Percentiles rank a stretch among this genome's conserved stretches.
These are phyloP conservation scores for Arctium lappa DNA, from an alignment of 129 eudicot genomes.

Conservation along the genomic window DNA sequence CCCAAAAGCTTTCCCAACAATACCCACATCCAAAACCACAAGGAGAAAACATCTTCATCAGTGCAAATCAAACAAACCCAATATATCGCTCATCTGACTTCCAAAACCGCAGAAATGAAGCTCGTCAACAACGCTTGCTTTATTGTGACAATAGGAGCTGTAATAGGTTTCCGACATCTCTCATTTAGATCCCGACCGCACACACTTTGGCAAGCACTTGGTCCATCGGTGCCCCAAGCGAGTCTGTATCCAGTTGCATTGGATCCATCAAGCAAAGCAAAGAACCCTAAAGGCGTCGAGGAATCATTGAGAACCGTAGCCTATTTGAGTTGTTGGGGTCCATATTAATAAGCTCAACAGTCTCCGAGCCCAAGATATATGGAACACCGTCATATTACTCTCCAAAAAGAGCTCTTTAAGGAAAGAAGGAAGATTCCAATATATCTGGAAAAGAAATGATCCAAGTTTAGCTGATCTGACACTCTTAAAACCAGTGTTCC, in stretches of 20 bases:
- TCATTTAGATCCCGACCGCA: slow-evolving; percentile 17
- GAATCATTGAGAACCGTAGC: slow-evolving; percentile 42
- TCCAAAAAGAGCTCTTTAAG: not conserved
- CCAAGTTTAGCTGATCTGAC: not conserved
- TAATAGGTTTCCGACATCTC: slow-evolving; percentile 29
- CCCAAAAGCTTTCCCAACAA: not conserved
- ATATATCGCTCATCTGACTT: not conserved
- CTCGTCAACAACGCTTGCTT: slow-evolving; percentile 26
- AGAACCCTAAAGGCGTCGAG: slow-evolving; percentile 14
- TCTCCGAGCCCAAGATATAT: not conserved
- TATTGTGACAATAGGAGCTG: slow-evolving; percentile 30
- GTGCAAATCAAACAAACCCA: not conserved
- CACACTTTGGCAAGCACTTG: slow-evolving; percentile 18
- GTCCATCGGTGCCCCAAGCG: slow-evolving; percentile 34
- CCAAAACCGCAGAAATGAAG: slow-evolving; percentile 24
- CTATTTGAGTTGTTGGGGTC: slow-evolving; percentile 60
- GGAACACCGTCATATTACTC: not conserved
- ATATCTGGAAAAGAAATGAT: not conserved
- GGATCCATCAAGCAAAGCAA: not conserved
- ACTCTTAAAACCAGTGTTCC: not conserved
- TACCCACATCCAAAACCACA: not conserved
- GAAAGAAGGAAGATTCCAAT: not conserved
- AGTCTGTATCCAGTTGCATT: slow-evolving; percentile 7
- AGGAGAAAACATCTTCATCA: not conserved
- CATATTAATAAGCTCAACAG: slow-evolving; percentile 34